Base-by-base conservation (phyloP, 441 rosid species). In the Populus trichocarpa region DNA sequence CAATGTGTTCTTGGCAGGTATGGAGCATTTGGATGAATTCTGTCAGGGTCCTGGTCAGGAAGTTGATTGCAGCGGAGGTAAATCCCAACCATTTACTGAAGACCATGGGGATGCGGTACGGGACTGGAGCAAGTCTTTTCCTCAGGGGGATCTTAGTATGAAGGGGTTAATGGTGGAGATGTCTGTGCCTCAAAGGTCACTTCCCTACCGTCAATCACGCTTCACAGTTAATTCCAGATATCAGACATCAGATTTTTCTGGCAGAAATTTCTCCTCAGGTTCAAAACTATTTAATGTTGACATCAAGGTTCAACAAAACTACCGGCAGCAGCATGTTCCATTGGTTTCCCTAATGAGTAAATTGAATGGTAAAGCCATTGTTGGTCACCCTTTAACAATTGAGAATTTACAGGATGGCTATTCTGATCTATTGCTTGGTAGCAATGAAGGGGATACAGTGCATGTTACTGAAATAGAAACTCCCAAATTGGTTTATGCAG, bases 261-360 rank as follows among this genome's bases (percentile, higher is more conserved):
- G 81, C 69, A 85, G 89, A 79, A 85, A 75, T 66, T 71, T 76
- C 63, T 33, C 78, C 68, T 73, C 81, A 7, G 82, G 81, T 64
- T 84, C 91, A 72, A 85, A 86, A 63, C 83, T 97, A 23, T 89
- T 87, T 78, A 92, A 95, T 69, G 92, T 97, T 67, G 83, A 85
- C 80, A 88, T 97, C 42, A 95, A 90, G 85, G 99, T 93, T 75
- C 90, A 95, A 84, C 90, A 91, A 63, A 85, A 85, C 85, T 89
- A 87, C 79, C 86, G 80, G 82, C 96, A 92, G 30, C 88, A 83
- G 25, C 88, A 90, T 80, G 99, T 95, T 81, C 99, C 99, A 1
- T 72, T 97, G 81, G 93, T 97, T 73, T 97, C 99, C 57, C 94
- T 93, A 12, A 90, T 87, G 94, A 95, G 99, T 83, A 88, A 89